Base-by-base conservation (phyloP, 208 protist species). In the Willaertia magna region DNA sequence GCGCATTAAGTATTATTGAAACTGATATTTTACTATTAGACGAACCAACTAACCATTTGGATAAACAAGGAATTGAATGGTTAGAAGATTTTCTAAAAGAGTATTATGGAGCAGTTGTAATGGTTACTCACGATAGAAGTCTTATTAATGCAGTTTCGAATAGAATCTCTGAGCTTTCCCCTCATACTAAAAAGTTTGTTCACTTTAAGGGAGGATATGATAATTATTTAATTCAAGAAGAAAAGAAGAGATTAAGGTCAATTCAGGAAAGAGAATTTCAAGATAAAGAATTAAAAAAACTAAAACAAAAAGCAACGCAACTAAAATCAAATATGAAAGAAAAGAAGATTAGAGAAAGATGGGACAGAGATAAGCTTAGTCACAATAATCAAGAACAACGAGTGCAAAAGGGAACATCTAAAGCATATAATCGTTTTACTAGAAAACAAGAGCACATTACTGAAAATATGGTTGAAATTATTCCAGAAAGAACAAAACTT, bases 11-110 rank as follows among this genome's bases (percentile, higher is more conserved):
- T 52, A 55, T 86, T 47, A 76, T 76, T 26, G 40, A 49, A 47
- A 39, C 44, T 47, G 51, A 91, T 75, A 82, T 90, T 4, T 75
- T 96, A 0, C 52, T 97, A 39, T 87, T 94, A 9, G 93, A 96
- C 78, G 94, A 96, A 87, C 93, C 93, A 9, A 95, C 93, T 0
- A 97, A 97, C 81, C 91, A 93, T 88, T 82, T 93, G 81, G 87
- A 93, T 86, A 83, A 91, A 0, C 88, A 91, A 82, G 90, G 91
- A 18, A 90, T 87, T 84, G 86, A 92, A 79, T 94, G 93, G 92
- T 87, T 94, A 4, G 92, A 94, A 74, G 86, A 92, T 26, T 91
- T 92, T 61, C 81, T 94, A 0, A 48, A 79, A 0, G 85, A 43
- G 3, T 85, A 91, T 26, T n/a, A 61, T 43, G 59, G 74, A 51